Evolutionary conservation across 1,284 basidiomycete species (phyloP), one percentile per base, ranked within the genome.

Genomic region (Ustilago hordei): DNA sequence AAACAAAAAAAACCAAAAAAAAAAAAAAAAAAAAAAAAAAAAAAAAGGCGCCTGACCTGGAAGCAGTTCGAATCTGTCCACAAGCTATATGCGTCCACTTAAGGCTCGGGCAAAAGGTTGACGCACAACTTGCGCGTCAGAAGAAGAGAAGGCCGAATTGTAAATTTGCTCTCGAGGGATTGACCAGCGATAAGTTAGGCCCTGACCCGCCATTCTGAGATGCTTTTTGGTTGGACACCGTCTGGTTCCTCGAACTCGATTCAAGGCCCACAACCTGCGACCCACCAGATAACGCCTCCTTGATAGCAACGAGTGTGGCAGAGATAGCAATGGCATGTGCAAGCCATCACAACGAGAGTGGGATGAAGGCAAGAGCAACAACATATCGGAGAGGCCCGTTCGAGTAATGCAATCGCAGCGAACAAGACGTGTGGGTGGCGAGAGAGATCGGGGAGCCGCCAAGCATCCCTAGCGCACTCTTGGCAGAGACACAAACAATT

Each of bases 381-480:
- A 9, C 9, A 39, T 11, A 9, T 8, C 12, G 48, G 48, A 32
- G 31, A 50, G 48, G 48, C 28, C 9, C 28, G 4, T 32, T 32
- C 48, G 48, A 50, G 1, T 11, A 28, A 41, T 41, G 13, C 39
- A 17, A 15, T 41, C 39, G 39, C 39, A 41, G 11, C 5, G 39
- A 15, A 41, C 17, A 13, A 13, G 39, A 12, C 13, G 13, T 41
- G 39, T 17, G 39, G n/a, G 23, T 28, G 23, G 23, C 23, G n/a
- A 38, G 19, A 36, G 48, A 54, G 55, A 43, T 31, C 13, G 23
- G 38, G 19, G 31, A 15, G 54, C 23, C 23, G 60, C 60, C 60
- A 62, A 62, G 60, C 60, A 62, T 62, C 55, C 60, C 60, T 69
- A 60, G 67, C 19, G 47, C 53, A 36, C 38, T 60, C 67, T 69